Percentiles rank a stretch among this genome's conserved stretches.
Conservation (phyloP, 768 basidiomycete genomes). For the Baorangia bicolor region DNA sequence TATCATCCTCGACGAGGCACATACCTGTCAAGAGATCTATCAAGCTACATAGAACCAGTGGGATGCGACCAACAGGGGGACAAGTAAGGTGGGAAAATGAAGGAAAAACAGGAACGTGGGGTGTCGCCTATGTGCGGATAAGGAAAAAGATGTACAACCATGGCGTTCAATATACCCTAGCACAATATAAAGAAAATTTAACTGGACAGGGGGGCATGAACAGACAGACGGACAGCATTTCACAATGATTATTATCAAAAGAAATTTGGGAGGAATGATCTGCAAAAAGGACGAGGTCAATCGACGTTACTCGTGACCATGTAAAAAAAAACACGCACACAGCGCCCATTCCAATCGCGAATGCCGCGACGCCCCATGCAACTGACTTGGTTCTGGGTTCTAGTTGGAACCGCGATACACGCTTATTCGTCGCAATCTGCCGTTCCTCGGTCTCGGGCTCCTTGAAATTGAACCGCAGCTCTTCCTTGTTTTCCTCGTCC, state of each 20-base stretch:
- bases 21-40: conserved; percentile 5
- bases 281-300: conserved; percentile 19
- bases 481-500: conserved; percentile 41
- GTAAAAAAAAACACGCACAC: conserved; percentile 52
- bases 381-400: conserved; percentile 71
- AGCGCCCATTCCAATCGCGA: conserved; percentile 79
- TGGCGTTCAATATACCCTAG: conserved; percentile 21
- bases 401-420: conserved; percentile 53
- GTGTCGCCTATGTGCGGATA: conserved; percentile 20
- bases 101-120: not conserved
- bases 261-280: conserved; percentile 61
- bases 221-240: conserved; percentile 17
- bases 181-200: conserved; percentile 14
- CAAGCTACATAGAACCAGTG: not conserved
- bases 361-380: conserved; percentile 83
- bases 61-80: not conserved
- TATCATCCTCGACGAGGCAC: not conserved
- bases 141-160: conserved; percentile 15
- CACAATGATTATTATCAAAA: conserved; percentile 39
- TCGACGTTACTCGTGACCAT: not conserved
- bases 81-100: not conserved
- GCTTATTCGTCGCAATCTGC: conserved; percentile 60
- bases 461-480: conserved; percentile 62
- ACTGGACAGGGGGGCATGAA: conserved; percentile 5
- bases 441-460: conserved; percentile 63